Evolutionary conservation across 345 rosid species (phyloP).

Genomic region (Eucalyptus cladocalyx): DNA sequence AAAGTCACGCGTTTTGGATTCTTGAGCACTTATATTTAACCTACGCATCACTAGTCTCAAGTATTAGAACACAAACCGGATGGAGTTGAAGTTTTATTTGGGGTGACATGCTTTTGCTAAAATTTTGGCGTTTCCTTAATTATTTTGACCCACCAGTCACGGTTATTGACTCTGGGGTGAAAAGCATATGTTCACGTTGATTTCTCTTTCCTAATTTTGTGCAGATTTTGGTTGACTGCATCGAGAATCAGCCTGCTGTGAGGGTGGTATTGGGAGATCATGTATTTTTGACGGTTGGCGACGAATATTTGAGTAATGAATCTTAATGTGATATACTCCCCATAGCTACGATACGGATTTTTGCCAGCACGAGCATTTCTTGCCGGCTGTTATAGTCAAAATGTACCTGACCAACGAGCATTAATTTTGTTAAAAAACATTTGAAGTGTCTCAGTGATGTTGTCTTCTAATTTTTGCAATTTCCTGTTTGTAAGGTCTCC

Average conservation of each 20-base stretch:
- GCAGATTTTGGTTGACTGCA: slow-evolving; percentile 47
- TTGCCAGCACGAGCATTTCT: not conserved
- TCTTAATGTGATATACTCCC: not conserved
- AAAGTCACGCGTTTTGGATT: not conserved
- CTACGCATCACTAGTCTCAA: not conserved
- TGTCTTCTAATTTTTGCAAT: not conserved
- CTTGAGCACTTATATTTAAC: not conserved
- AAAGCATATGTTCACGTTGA: not conserved
- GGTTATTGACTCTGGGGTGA: not conserved
- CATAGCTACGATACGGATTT: not conserved
- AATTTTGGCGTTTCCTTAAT: not conserved
- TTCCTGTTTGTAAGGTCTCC: not conserved
- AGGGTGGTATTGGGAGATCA: slow-evolving; percentile 46
- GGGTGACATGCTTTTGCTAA: not conserved
- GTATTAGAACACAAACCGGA: not conserved
- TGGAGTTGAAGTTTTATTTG: not conserved
- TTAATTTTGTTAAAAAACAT: not conserved
- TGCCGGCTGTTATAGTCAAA: not conserved
- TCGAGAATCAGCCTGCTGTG: slow-evolving; percentile 43
- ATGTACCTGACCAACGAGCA: not conserved
- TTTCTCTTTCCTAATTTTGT: not conserved
- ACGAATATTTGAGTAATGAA: slow-evolving; percentile 14
- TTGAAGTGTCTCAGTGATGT: not conserved
- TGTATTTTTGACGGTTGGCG: slow-evolving; percentile 45
- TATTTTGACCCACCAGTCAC: not conserved